phyloP scores from a whole-genome alignment of 2,329 filamentous ascomycete species.

The Lecanoromycetidae sp. region DNA sequence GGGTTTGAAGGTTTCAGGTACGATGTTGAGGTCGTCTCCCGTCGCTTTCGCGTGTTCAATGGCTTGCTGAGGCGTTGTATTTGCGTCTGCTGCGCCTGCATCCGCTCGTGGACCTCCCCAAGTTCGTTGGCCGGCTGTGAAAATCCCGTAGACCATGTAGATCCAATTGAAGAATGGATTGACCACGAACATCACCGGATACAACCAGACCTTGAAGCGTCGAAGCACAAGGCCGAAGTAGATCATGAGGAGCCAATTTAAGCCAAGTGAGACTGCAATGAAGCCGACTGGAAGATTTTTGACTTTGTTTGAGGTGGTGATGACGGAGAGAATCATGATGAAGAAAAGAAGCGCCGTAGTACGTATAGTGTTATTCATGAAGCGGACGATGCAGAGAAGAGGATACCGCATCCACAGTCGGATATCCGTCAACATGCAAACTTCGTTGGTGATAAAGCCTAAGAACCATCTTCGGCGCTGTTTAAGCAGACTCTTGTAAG shows the following conservation, averaged over 20 bases:
- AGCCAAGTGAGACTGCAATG: conserved; percentile 78
- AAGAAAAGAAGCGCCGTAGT: conserved; percentile 91
- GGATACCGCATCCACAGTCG: conserved; percentile 87
- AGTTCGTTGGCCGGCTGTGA: conserved; percentile 84
- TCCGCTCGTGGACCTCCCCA: conserved; percentile 93
- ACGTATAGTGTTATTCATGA: conserved; percentile 92
- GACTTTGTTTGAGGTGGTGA: conserved; percentile 70
- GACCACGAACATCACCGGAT: conserved; percentile 86
- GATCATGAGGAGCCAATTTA: conserved; percentile 93
- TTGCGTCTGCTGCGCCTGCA: conserved; percentile 63
- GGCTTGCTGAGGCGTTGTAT: conserved; percentile 69
- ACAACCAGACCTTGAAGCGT: conserved; percentile 87
- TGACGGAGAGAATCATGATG: conserved; percentile 76
- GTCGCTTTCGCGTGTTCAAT: conserved; percentile 65
- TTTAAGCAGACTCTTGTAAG: conserved; percentile 73
- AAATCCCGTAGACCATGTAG: conserved; percentile 95
- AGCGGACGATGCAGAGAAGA: conserved; percentile 69
- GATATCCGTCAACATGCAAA: conserved; percentile 92
- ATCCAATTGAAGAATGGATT: conserved; percentile 98
- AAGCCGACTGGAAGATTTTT: conserved; percentile 79
- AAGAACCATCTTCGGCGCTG: conserved; percentile 94
- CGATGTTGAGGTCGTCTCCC: conserved; percentile 81
- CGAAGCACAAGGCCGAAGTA: conserved; percentile 83
- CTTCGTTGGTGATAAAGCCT: conserved; percentile 95
- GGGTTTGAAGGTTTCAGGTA: conserved; percentile 68